Evolutionary conservation across 1,284 basidiomycete genomes (phyloP).

Genomic region (Leccinum proximum): DNA sequence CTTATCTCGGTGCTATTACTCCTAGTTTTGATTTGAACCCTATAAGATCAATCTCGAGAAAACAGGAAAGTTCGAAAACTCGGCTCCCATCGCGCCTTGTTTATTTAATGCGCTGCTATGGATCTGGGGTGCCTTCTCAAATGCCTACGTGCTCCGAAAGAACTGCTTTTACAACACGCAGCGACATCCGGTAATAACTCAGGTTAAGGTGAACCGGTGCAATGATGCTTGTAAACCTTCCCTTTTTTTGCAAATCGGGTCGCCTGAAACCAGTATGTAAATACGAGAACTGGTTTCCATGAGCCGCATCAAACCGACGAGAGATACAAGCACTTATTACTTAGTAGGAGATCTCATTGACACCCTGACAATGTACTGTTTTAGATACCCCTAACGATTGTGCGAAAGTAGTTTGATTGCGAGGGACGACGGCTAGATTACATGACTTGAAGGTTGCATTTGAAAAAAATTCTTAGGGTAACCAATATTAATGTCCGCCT

Average conservation of each 20-base stretch:
- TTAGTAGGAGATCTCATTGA: not conserved
- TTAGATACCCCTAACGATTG: not conserved
- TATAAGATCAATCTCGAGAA: constrained; percentile 11
- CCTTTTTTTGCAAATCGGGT: constrained; percentile 5
- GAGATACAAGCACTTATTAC: not conserved
- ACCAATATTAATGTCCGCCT: too few relatives aligned
- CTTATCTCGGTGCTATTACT: constrained; percentile 21
- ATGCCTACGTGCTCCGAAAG: constrained; percentile 10
- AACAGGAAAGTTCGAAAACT: constrained; percentile 10
- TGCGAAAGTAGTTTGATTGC: not conserved
- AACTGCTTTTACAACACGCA: constrained; percentile 1
- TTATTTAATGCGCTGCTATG: constrained; percentile 20
- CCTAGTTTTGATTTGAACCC: constrained; percentile 8
- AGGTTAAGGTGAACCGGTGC: constrained; percentile 8
- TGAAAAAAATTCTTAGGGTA: too few relatives aligned
- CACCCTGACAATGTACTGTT: constrained; percentile 8
- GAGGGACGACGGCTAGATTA: constrained; percentile 1
- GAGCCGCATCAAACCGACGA: not conserved
- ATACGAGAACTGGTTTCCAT: constrained; percentile 9
- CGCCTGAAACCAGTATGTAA: not conserved
- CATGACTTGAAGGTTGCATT: not conserved
- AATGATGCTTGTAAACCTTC: not conserved
- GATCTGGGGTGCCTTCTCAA: constrained; percentile 28
- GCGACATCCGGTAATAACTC: constrained; percentile 9
- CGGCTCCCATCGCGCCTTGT: constrained; percentile 13